Evolutionary conservation across 768 basidiomycete species (phyloP), one percentile per base, ranked within the genome.

Genomic region (Pseudohyphozyma bogoriensis): DNA sequence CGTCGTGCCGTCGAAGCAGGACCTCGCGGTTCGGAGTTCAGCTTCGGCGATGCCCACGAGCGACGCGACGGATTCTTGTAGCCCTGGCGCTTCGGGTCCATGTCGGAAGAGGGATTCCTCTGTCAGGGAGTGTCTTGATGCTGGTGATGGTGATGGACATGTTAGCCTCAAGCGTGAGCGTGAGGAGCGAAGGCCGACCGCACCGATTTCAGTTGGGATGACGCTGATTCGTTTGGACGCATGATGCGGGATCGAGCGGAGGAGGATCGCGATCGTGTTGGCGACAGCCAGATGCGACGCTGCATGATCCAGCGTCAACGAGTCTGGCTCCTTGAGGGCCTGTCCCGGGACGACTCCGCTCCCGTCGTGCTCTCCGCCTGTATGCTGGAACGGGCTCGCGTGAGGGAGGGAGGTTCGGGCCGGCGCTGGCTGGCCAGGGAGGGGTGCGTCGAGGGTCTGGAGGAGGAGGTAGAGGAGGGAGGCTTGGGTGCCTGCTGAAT

Each of bases 11-110:
- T 60, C 47, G 40, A 66, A 66, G 47, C 58, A 59, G 22, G 59
- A 55, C 13, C 65, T 35, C 26, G 65, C 56, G 1, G 61, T 66
- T 1, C 61, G 35, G 11, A 66, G 42, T 44, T 66, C 65, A 2
- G 65, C 65, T 13, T 66, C 55, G 5, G 65, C 65, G 56, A 66
- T 66, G 3, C 65, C 65, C 2, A 58, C 65, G 20, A 66, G 45
- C 18, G 61, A 57, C 32, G 65, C 65, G 24, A 66, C 65, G 7
- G 55, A 62, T 11, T 66, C 65, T 20, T 58, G 58, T 15, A 66
- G 29, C 0, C 65, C 65, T 1, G 33, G 24, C 0, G 65, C 61
- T 22, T 53, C 32, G 7, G 65, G 58, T 0, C 65, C 65, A 4
- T 57, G 7, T 0, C 65, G 65, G 49, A 62, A 66, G 6, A 66